Evolutionary conservation across 805 yeast species (phyloP).

Genomic region (Saccharomyces kudriavzevii): DNA sequence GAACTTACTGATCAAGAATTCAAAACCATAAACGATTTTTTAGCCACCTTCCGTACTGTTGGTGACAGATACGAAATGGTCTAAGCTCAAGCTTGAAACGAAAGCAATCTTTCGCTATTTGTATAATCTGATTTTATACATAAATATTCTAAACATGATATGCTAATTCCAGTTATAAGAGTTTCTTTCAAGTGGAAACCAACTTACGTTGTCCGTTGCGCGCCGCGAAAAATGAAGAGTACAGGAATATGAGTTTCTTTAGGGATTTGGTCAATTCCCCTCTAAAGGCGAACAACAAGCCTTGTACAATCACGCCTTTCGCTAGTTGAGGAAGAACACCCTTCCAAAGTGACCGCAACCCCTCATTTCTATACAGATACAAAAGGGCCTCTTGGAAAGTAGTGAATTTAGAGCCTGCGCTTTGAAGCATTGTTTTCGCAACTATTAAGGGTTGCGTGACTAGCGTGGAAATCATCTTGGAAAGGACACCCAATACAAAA

Average conservation of each 20-base stretch:
- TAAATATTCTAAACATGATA: not conserved
- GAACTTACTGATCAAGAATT: constrained; percentile 51
- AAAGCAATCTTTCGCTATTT: not conserved
- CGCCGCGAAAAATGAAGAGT: not conserved
- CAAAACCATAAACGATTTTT: constrained; percentile 40
- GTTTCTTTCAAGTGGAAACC: not conserved
- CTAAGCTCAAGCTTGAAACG: not conserved
- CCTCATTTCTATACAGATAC: constrained; percentile 57
- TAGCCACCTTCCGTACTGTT: constrained; percentile 36
- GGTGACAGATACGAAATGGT: constrained; percentile 47
- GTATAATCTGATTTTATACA: not conserved
- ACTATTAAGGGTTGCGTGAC: constrained; percentile 80
- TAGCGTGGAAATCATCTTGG: constrained; percentile 72
- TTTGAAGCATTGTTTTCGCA: constrained; percentile 73
- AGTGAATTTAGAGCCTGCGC: constrained; percentile 39
- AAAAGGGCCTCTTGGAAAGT: constrained; percentile 56
- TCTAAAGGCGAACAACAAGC: constrained; percentile 71
- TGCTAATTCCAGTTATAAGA: not conserved
- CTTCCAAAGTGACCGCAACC: constrained; percentile 59
- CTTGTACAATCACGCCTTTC: constrained; percentile 80
- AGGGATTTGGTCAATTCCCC: constrained; percentile 44
- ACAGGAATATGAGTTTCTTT: constrained; percentile 16
- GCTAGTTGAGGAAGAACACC: constrained; percentile 73
- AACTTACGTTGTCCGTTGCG: not conserved
- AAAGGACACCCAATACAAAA: constrained; percentile 67